These are phyloP conservation scores for Paratinospora sagittata DNA, from an alignment of 164 flowering plant species.

Conservation along the genomic window DNA sequence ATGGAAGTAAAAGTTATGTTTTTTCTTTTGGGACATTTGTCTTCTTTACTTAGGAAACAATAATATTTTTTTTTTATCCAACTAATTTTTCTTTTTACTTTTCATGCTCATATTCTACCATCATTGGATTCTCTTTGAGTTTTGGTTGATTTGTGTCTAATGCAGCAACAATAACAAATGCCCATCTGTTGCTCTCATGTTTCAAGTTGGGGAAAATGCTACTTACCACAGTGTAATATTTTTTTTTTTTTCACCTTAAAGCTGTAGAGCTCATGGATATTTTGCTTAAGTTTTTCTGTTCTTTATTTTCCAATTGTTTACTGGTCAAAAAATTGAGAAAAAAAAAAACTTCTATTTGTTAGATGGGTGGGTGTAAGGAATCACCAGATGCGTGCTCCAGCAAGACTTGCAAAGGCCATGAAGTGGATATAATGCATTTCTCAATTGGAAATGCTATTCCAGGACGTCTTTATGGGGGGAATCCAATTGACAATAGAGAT, in stretches of 20 bases:
- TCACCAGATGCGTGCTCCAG: slow-evolving; percentile 32
- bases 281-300: not conserved
- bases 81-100: not conserved
- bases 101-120: not conserved
- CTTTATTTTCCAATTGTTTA: not conserved
- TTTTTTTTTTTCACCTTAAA: not conserved
- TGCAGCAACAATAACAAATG: slow-evolving; percentile 63
- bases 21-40: not conserved
- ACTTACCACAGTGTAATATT: slow-evolving; percentile 77
- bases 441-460: slow-evolving; percentile 54
- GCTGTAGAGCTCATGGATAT: not conserved
- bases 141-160: not conserved
- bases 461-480: slow-evolving; percentile 50
- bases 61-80: not conserved
- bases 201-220: slow-evolving; percentile 81
- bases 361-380: slow-evolving; percentile 53
- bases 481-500: slow-evolving; percentile 32
- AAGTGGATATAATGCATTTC: slow-evolving; percentile 52
- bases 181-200: slow-evolving; percentile 97
- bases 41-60: no score
- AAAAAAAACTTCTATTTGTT: not conserved
- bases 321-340: slow-evolving; percentile 11
- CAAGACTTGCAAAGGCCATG: slow-evolving; percentile 44
- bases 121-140: slow-evolving; percentile 1
- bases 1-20: not conserved